These are phyloP conservation scores for Alternaria sp. DNA, from an alignment of 2,329 filamentous ascomycete genomes.

Conservation along the genomic window DNA sequence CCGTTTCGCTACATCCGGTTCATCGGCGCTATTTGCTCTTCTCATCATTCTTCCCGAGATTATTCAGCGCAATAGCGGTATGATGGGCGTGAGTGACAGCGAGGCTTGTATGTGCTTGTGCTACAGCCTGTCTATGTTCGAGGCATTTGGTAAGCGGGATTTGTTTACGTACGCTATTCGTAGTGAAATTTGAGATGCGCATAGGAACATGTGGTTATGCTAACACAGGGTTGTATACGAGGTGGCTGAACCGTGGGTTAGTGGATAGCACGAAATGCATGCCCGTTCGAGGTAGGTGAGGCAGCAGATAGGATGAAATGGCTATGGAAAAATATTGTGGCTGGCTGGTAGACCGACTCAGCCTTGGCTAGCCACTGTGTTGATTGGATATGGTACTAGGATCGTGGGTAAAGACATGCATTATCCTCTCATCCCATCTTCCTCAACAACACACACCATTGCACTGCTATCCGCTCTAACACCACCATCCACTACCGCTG, in stretches of 20 bases:
- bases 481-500: neutral
- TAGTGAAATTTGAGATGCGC: neutral
- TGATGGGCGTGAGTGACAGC: neutral
- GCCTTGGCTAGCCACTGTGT: slow-evolving; percentile 1
- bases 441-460: no score
- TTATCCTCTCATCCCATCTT: neutral
- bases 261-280: neutral
- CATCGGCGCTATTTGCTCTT: slow-evolving; percentile 11
- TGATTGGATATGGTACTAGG: neutral
- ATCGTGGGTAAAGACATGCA: neutral
- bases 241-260: neutral
- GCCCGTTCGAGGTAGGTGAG: neutral
- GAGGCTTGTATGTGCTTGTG: neutral
- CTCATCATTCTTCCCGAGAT: slow-evolving; percentile 9
- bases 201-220: neutral
- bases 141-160: neutral
- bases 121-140: neutral
- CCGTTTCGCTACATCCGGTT: neutral
- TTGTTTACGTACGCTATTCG: slow-evolving; percentile 2
- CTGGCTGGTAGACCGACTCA: neutral
- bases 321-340: neutral
- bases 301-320: neutral
- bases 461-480: neutral
- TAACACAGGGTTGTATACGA: neutral
- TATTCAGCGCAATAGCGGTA: slow-evolving; percentile 12